Conservation (phyloP, 495 filamentous ascomycete genomes). For the Astrothelium subdiscretum region DNA sequence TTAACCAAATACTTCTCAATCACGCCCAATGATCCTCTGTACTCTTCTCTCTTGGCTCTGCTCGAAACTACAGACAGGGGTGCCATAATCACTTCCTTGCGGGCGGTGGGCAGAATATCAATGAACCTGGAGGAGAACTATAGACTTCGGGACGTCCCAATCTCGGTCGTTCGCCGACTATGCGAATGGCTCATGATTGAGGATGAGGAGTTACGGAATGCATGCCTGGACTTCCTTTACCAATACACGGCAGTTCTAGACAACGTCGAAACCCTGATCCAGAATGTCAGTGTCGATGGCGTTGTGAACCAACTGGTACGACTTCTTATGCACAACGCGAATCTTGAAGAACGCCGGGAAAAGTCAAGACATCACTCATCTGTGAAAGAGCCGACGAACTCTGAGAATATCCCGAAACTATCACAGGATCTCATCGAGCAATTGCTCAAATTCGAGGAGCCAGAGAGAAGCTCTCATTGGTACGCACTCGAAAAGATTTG, state of each 20-base stretch:
- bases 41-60: conserved; percentile 59
- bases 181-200: conserved; percentile 74
- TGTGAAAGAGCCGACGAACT: neutral
- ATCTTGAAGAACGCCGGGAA: conserved; percentile 22
- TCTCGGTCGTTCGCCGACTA: conserved; percentile 51
- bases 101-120: conserved; percentile 76
- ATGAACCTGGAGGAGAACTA: conserved; percentile 73
- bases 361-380: conserved; percentile 4
- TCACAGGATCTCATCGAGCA: conserved; percentile 67
- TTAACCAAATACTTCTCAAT: conserved; percentile 69
- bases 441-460: conserved; percentile 65
- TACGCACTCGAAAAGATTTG: conserved; percentile 11
- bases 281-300: conserved; percentile 49
- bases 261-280: conserved; percentile 67
- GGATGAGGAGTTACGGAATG: conserved; percentile 79
- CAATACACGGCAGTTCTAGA: conserved; percentile 77
- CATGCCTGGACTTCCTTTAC: conserved; percentile 87
- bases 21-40: conserved; percentile 60
- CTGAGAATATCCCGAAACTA: conserved; percentile 29
- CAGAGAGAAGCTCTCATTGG: conserved; percentile 81
- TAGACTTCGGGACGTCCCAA: conserved; percentile 59
- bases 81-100: conserved; percentile 69
- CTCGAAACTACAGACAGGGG: conserved; percentile 69
- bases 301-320: conserved; percentile 66
- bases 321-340: conserved; percentile 56